Evolutionary conservation across 2,329 filamentous ascomycete species (phyloP).

Genomic region (Cladosporium phlei): DNA sequence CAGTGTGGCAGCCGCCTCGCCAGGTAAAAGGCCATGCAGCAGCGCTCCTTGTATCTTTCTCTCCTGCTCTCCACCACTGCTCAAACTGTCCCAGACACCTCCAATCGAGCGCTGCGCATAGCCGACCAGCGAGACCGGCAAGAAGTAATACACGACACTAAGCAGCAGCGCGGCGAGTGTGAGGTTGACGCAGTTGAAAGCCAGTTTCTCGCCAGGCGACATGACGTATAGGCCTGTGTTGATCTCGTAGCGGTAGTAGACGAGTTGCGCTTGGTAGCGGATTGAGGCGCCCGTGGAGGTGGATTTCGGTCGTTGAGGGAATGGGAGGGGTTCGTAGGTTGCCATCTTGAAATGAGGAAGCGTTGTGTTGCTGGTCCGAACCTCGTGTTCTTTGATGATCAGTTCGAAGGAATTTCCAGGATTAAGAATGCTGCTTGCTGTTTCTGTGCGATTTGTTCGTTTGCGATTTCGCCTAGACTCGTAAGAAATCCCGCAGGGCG

Average conservation of each 20-base stretch:
- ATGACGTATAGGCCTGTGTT: constrained; percentile 28
- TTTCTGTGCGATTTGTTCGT: too few relatives aligned
- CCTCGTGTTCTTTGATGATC: too few relatives aligned
- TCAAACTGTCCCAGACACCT: background rate
- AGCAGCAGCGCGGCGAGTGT: constrained; percentile 16
- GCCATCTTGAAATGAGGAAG: too few relatives aligned
- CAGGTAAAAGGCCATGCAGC: background rate
- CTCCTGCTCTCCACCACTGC: background rate
- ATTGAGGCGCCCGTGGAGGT: constrained; percentile 18
- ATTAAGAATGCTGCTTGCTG: too few relatives aligned
- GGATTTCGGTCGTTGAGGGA: constrained; percentile 21
- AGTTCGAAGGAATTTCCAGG: too few relatives aligned
- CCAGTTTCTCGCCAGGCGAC: constrained; percentile 25
- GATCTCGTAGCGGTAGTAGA: constrained; percentile 27
- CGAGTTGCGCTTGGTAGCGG: constrained; percentile 22
- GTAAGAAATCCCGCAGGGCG: too few relatives aligned
- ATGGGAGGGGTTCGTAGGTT: constrained; percentile 23
- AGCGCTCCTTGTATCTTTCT: background rate
- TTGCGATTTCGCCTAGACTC: too few relatives aligned
- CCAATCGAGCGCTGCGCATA: background rate
- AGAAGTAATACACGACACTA: constrained; percentile 19
- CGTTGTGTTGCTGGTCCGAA: too few relatives aligned
- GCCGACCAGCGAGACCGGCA: constrained; percentile 27
- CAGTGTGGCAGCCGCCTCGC: background rate
- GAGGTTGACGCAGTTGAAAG: constrained; percentile 25